Conservation (phyloP, 305 asterid species). For the Solanum aculeatissimum region DNA sequence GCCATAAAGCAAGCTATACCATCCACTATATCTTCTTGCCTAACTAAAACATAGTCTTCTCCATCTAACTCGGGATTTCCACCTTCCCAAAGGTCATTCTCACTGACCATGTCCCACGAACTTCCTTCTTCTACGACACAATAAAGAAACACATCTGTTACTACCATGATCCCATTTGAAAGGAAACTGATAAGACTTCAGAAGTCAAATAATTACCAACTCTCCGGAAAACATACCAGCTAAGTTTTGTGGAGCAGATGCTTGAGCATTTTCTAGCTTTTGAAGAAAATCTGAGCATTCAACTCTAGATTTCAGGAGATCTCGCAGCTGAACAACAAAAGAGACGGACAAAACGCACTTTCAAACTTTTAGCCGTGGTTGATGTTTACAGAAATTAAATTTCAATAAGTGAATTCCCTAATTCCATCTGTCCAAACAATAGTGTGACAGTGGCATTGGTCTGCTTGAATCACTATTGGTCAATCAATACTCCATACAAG, state of each 20-base stretch:
- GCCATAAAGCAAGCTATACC: constrained; percentile 99
- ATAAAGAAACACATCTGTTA: not conserved
- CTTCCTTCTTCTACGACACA: constrained; percentile 46
- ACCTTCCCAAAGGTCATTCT: constrained; percentile 87
- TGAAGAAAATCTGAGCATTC: constrained; percentile 74
- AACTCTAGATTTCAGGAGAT: constrained; percentile 69
- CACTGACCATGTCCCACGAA: constrained; percentile 90
- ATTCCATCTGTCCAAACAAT: not conserved
- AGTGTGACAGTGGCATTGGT: not conserved
- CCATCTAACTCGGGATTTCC: constrained; percentile 43
- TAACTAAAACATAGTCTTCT: constrained; percentile 86
- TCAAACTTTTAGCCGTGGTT: not conserved
- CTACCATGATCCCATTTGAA: not conserved
- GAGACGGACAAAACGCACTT: not conserved
- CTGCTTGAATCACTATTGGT: not conserved
- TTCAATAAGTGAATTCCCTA: not conserved
- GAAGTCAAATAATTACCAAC: not conserved
- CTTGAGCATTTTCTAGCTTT: constrained; percentile 71
- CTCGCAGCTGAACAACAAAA: constrained; percentile 47
- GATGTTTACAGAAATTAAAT: not conserved
- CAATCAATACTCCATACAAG: not conserved
- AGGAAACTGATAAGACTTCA: not conserved
- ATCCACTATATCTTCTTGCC: constrained; percentile 95
- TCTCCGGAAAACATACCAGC: constrained; percentile 33
- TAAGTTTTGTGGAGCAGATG: constrained; percentile 42